Base-by-base conservation (phyloP, 495 filamentous ascomycete species). In the Xylaria scruposa region DNA sequence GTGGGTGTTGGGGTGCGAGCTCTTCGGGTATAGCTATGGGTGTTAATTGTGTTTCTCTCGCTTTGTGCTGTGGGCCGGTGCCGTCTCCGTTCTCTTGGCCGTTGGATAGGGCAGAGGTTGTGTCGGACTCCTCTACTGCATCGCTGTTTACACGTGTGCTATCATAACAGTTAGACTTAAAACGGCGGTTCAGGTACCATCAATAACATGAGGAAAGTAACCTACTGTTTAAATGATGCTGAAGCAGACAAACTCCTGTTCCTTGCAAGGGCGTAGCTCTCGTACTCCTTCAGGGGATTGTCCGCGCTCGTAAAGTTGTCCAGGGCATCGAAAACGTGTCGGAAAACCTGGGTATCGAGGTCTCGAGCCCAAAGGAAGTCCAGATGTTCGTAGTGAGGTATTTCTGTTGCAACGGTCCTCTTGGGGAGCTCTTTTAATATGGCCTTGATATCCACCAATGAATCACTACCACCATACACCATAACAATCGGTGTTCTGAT, bases 351-450 rank as follows among this genome's bases (percentile, higher is more conserved):
- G n/a, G 84, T 83, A 62, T 96, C 86, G 13, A 97, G 93, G 76
- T 97, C 93, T 33, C 88, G 81, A 5, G 92, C 95, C 96, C 96
- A 99, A n/a, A 99, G 84, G 78, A 99, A 97, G 80, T 99, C 96
- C 46, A 99, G 87, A 81, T 99, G 96, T 77, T 99, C 96, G 77
- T 97, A 99, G 71, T 97, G 93, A 5, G 90, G 88, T 61, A 98
- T 91, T 74, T 92, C 90, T 68, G 89, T 95, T 15, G 93, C 93
- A 17, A 94, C 83, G 7, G 95, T 99, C 74, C 93, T 91, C 13
- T 84, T 84, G 0, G 96, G 96, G 24, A 99, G 84, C 72, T 97
- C 94, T 76, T 90, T 90, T 44, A 97, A 83, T 94, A 98, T 97
- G 69, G 95, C 90, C 31, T 91, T 84, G 76, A 99, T 97, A 76